A percentile compares a stretch with the other conserved stretches of the same genome.
Evolutionary conservation across 495 filamentous ascomycete species (phyloP).

Genomic region (Neurospora sp.): DNA sequence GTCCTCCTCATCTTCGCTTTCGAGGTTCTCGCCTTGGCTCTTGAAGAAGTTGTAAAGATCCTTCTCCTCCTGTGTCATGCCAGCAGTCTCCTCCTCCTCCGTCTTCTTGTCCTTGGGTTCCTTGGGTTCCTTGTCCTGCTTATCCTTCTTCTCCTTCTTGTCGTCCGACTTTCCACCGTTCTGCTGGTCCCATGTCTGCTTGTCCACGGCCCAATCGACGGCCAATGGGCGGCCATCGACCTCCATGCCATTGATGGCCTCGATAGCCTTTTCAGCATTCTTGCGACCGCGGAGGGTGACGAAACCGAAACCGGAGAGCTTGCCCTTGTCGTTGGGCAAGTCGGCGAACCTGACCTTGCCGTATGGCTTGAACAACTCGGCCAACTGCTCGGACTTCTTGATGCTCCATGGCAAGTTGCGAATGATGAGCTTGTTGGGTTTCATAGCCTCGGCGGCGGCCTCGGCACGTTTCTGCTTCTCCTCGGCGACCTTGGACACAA

Average conservation of each 20-base stretch:
- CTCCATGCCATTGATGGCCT: constrained; percentile 75
- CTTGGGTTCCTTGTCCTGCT: constrained; percentile 56
- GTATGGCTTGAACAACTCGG: constrained; percentile 67
- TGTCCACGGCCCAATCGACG: constrained; percentile 95
- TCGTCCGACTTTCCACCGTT: constrained; percentile 33
- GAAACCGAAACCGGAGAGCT: constrained; percentile 83
- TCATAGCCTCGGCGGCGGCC: constrained; percentile 42
- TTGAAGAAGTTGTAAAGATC: constrained; percentile 23
- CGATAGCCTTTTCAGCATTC: constrained; percentile 85
- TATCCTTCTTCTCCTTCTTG: constrained; percentile 22
- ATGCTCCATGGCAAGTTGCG: constrained; percentile 96
- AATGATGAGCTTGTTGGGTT: constrained; percentile 79
- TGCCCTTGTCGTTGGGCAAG: constrained; percentile 65
- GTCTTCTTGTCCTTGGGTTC: constrained; percentile 31
- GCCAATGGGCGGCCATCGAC: constrained; percentile 79
- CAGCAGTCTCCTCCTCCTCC: constrained; percentile 30
- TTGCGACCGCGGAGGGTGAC: constrained; percentile 78
- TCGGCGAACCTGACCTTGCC: constrained; percentile 80
- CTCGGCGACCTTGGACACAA: constrained; percentile 20
- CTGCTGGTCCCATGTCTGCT: constrained; percentile 65
- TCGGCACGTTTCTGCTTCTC: constrained; percentile 50
- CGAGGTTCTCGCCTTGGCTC: constrained; percentile 25
- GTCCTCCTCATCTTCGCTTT: constrained; percentile 42
- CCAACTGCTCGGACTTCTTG: constrained; percentile 70
- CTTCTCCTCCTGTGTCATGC: constrained; percentile 31